These are phyloP conservation scores for Scytalidium lignicola DNA, from an alignment of 2,329 filamentous ascomycete genomes.

Conservation along the genomic window DNA sequence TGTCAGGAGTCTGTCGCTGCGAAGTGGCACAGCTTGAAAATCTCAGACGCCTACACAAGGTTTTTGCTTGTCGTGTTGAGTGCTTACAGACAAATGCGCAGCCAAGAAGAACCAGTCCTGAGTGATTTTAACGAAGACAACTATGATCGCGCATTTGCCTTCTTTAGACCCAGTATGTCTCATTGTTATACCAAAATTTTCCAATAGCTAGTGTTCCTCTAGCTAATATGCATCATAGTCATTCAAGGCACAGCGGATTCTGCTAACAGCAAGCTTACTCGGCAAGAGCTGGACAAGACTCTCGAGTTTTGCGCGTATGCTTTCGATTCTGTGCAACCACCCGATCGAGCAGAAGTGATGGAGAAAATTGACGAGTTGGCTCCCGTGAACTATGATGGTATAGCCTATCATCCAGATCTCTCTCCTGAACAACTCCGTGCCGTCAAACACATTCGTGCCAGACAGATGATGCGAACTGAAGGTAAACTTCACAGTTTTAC, in stretches of 20 bases:
- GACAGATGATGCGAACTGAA: slow-evolving; percentile 27
- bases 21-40: slow-evolving; percentile 40
- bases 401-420: slow-evolving; percentile 13
- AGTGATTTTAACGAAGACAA: slow-evolving; percentile 36
- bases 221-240: slow-evolving; percentile 19
- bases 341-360: slow-evolving; percentile 2
- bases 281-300: slow-evolving; percentile 25
- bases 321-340: slow-evolving; percentile 15
- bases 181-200: neutral
- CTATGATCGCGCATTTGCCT: slow-evolving; percentile 38
- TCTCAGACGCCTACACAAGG: slow-evolving; percentile 39
- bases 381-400: slow-evolving; percentile 8
- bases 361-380: slow-evolving; percentile 4
- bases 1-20: slow-evolving; percentile 31
- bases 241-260: slow-evolving; percentile 32
- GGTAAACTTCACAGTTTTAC: slow-evolving; percentile 27
- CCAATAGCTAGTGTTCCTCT: neutral
- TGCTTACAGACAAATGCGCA: slow-evolving; percentile 35
- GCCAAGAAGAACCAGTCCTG: slow-evolving; percentile 33
- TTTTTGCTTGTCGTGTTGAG: slow-evolving; percentile 39
- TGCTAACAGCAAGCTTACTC: slow-evolving; percentile 22
- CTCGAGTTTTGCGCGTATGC: slow-evolving; percentile 30
- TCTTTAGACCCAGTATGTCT: slow-evolving; percentile 36
- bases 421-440: slow-evolving; percentile 20
- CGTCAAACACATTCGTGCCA: slow-evolving; percentile 23